Conservation (phyloP, 2,329 filamentous ascomycete genomes). For the Penicillium italicum region DNA sequence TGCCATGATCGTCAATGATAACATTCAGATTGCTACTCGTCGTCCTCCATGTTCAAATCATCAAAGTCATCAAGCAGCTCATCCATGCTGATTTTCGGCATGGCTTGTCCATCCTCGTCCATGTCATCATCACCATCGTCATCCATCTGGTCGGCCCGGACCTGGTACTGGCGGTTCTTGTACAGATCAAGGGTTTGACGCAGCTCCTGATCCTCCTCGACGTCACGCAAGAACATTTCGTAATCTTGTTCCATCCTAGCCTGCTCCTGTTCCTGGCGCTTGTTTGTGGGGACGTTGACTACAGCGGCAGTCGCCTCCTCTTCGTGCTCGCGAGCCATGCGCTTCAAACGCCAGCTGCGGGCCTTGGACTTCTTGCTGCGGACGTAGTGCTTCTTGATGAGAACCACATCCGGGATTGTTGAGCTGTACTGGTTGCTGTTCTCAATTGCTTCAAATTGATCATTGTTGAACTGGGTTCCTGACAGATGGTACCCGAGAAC, state of each 20-base stretch:
- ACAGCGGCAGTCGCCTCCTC: constrained; percentile 48
- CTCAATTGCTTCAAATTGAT: constrained; percentile 78
- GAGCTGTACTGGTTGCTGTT: constrained; percentile 69
- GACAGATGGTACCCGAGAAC: constrained; percentile 91
- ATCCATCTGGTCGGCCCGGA: constrained; percentile 35
- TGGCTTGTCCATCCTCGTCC: constrained; percentile 55
- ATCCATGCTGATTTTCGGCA: constrained; percentile 70
- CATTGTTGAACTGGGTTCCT: constrained; percentile 89
- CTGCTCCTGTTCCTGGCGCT: constrained; percentile 64
- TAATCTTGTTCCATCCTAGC: constrained; percentile 89
- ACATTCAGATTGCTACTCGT: constrained; percentile 32
- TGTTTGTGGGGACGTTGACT: constrained; percentile 37
- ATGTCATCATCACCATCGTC: constrained; percentile 55
- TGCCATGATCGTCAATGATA: constrained; percentile 28
- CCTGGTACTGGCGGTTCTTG: constrained; percentile 56
- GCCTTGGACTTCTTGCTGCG: constrained; percentile 76
- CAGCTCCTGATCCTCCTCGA: constrained; percentile 91
- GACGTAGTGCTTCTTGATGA: constrained; percentile 96
- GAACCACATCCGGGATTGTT: constrained; percentile 82
- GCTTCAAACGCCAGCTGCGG: constrained; percentile 91
- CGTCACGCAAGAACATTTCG: constrained; percentile 93
- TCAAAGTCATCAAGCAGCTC: constrained; percentile 40
- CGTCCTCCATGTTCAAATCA: constrained; percentile 51
- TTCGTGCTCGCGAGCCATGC: constrained; percentile 84
- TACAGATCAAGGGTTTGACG: constrained; percentile 81